phyloP scores from a whole-genome alignment of 306 rosid species.

The Trifolium subterraneum region DNA sequence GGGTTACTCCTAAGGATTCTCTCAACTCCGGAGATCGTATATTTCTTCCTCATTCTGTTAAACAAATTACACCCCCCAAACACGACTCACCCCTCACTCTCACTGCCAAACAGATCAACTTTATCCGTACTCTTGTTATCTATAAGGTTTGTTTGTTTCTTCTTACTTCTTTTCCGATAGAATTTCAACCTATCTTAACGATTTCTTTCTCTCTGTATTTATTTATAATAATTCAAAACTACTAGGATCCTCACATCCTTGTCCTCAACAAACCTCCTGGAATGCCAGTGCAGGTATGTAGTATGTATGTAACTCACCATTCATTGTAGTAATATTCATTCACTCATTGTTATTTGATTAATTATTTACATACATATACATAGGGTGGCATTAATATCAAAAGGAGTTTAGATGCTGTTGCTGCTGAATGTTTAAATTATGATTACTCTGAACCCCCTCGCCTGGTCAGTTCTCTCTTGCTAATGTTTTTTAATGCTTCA shows the following conservation, averaged over 20 bases:
- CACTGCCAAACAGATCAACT: conserved; percentile 60
- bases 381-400: conserved; percentile 88
- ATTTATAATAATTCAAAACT: conserved; percentile 3
- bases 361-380: conserved; percentile 36
- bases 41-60: conserved; percentile 70
- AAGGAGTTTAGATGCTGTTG: conserved; percentile 78
- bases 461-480: conserved; percentile 48
- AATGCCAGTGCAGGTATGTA: conserved; percentile 82
- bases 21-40: conserved; percentile 70
- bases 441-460: conserved; percentile 78
- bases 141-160: conserved; percentile 55
- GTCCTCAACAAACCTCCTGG: conserved; percentile 93
- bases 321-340: not conserved
- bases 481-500: too few relatives aligned
- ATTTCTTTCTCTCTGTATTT: not conserved
- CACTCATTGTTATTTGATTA: conserved; percentile 18
- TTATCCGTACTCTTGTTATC: conserved; percentile 63
- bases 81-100: conserved; percentile 38
- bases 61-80: conserved; percentile 48
- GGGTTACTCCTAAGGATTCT: conserved; percentile 75
- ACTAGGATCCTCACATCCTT: conserved; percentile 77
- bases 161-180: not conserved
- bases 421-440: conserved; percentile 74
- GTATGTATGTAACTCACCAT: not conserved
- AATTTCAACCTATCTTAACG: not conserved